Base-by-base conservation (phyloP, 164 flowering plant genomes). In the Kingdonia uniflora region DNA sequence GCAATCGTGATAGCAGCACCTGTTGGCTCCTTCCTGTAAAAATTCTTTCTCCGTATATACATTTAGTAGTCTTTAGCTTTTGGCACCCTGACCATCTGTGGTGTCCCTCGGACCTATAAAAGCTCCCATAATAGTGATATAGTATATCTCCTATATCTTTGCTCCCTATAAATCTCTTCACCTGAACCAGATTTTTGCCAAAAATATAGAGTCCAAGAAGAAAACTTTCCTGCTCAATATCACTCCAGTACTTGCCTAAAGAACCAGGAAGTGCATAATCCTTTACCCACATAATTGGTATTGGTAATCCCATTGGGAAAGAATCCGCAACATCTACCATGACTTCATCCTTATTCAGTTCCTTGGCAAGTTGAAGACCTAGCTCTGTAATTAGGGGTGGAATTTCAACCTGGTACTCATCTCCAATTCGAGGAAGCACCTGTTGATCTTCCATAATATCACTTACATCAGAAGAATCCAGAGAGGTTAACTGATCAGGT, bases 201-300 rank as follows among this genome's bases (percentile, higher is more conserved):
- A 86, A 87, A 14, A 89, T 76, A 58, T 89, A 86, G 35, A 94
- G 69, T 39, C 95, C 86, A 42, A 94, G 90, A 42, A 94, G 70
- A 68, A 94, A 80, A 55, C 81, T 74, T 8, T 64, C 75, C 56
- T 60, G 65, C 55, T 94, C 97, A 33, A 67, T 21, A 56, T 74
- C 80, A 61, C 59, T 78, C 99, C 97, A 94, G n/a, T 69, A 17
- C 12, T 59, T 70, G 17, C 61, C 53, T 11, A 45, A n/a, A n/a
- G n/a, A n/a, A n/a, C n/a, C n/a, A n/a, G n/a, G n/a, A n/a, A n/a
- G n/a, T n/a, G n/a, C n/a, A n/a, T n/a, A n/a, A 44, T 57, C 58
- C 12, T 21, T 24, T 19, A 74, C 59, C 88, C 82, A 76, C 65
- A 71, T 67, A 40, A 84, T 15, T 19, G 85, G 76, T 13, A 86